Evolutionary conservation across 2,329 filamentous ascomycete genomes (phyloP), one percentile per base, ranked within the genome.

Genomic region (Neopestalotiopsis rosae): DNA sequence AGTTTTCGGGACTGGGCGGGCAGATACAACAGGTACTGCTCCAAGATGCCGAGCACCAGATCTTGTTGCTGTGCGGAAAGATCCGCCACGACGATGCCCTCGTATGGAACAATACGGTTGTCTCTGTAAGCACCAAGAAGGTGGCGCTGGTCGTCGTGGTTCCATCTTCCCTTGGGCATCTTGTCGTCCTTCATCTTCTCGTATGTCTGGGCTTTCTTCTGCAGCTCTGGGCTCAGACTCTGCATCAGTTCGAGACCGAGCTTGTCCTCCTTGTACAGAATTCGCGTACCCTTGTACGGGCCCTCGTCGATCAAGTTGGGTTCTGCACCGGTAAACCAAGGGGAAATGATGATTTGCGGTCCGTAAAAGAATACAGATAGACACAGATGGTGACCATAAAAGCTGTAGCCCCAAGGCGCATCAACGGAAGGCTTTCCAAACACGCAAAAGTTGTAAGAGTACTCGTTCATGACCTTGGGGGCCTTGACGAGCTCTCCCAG

Each of bases 301-400:
- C 92, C 91, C 0, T 79, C 78, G 72, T 94, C 92, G 73, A 94
- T 92, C 45, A 90, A 75, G 74, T 95, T 94, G 0, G 93, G 93
- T 79, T 95, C 93, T 0, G 93, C 93, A 67, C 93, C 93, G 0
- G 91, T 94, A 79, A 95, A 95, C 80, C 90, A 93, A 0, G 93
- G 93, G 0, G 88, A 89, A 2, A 94, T 84, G 59, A 94, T 82
- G 64, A 94, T 89, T 77, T 94, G 90, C 0, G 81, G 79, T 40
- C 83, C 83, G 75, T 90, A 87, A 67, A 94, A 84, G 76, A 94
- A 92, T 28, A 92, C 85, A 74, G 90, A 90, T 2, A 95, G 84
- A 72, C 91, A 94, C 2, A 95, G 84, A 73, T 95, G 93, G 77
- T 95, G 93, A 6, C 93, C 93, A 79, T 94, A 95, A 74, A 94